Base-by-base conservation (phyloP, 805 yeast genomes). In the Monosporozyma yasuniensis region DNA sequence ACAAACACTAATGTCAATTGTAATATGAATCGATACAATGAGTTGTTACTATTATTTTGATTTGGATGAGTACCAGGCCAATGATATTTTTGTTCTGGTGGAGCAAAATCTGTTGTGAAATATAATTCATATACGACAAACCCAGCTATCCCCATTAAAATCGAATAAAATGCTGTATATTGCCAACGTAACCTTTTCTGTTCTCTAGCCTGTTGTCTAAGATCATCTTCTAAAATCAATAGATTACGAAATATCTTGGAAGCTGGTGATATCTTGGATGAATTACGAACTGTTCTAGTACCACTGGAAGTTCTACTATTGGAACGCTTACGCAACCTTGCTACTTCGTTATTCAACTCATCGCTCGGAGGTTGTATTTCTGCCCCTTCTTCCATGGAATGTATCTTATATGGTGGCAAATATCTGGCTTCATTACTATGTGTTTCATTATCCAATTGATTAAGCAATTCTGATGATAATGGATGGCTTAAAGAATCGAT, bases 181-280 rank as follows among this genome's bases (percentile, higher is more conserved):
- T 72, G 69, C 57, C 70, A 63, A 54, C 95, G 73, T 51, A 88
- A 69, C 7, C 76, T 70, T 48, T 80, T 77, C 62, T 88, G 90
- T 48, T 80, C 83, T n/a, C 75, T 70, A 45, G 83, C 85, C 68
- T 91, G 98, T 52, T 78, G 81, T 38, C 97, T 75, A 47, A 93
- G 71, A 49, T 87, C 81, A 61, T 90, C 96, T 65, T 91, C 99
- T 48, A 90, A 66, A 14, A 91, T 84, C 45, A 91, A 70, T 56
- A 93, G 67, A 63, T 91, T 89, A 44, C 95, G 76, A 64, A 83
- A 87, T 14, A 88, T 81, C 71, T 84, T 83, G 1, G 89, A 85
- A 0, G 85, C 75, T 7, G 81, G 78, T 9, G 75, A 69, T 27
- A 70, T 61, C 27, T 65, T 66, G 22, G 56, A 58, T 9, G 63